These are phyloP conservation scores for Colletotrichum sublineola DNA, from an alignment of 2,329 filamentous ascomycete species.

Conservation along the genomic window DNA sequence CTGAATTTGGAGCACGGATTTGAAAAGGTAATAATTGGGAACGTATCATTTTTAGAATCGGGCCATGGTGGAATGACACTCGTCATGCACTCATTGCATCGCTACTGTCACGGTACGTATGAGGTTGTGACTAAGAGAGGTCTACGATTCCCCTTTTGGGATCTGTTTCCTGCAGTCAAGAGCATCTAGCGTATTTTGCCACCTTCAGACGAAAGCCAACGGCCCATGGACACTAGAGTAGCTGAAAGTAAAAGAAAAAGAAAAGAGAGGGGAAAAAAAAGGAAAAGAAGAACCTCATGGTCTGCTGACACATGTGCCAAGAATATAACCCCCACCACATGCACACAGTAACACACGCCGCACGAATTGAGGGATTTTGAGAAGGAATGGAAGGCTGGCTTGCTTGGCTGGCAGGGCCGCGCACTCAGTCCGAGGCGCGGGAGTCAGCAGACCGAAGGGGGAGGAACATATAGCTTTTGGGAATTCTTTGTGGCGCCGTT, in stretches of 20 bases:
- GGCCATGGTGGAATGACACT: too few species aligned
- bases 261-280: neutral
- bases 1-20: neutral
- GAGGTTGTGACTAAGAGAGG: too few species aligned
- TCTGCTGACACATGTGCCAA: neutral
- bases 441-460: neutral
- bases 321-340: neutral
- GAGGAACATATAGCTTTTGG: neutral
- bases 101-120: too few species aligned
- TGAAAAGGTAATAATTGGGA: neutral
- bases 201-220: neutral
- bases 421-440: neutral
- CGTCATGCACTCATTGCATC: too few species aligned
- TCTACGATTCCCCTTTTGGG: too few species aligned
- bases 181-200: too few species aligned
- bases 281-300: neutral
- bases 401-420: neutral
- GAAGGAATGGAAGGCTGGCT: neutral
- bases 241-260: too few species aligned
- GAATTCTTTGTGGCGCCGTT: neutral
- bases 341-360: neutral
- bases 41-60: too few species aligned
- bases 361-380: neutral
- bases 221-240: too few species aligned
- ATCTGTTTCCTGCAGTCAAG: too few species aligned